Conservation (phyloP, 352 stramenopile species). For the Phytophthora fragariaefolia region DNA sequence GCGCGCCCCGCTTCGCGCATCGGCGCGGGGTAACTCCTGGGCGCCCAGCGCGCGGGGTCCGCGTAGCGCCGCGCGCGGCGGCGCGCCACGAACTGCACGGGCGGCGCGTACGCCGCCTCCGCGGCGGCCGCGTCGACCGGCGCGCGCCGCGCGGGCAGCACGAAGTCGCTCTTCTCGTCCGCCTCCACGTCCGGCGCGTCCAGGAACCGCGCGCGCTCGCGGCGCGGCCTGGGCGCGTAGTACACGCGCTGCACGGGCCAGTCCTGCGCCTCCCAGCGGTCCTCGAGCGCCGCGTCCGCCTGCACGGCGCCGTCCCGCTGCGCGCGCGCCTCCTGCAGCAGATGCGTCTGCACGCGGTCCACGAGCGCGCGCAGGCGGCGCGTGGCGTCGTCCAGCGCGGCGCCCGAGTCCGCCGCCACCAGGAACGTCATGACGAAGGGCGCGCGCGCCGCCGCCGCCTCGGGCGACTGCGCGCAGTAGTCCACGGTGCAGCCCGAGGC, state of each 20-base stretch:
- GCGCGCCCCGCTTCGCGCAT: slow-evolving; percentile 22
- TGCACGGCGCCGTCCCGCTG: too few relatives aligned
- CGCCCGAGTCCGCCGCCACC: slow-evolving; percentile 48
- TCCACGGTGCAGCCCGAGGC: slow-evolving; percentile 63
- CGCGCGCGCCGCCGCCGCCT: slow-evolving; percentile 45
- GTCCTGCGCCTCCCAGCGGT: slow-evolving; percentile 3
- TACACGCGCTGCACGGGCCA: slow-evolving; percentile 23
- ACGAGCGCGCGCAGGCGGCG: slow-evolving; percentile 51
- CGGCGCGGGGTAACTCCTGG: slow-evolving; percentile 17
- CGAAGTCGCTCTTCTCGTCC: slow-evolving; percentile 42
- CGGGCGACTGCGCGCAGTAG: slow-evolving; percentile 66
- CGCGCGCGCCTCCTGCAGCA: slow-evolving; percentile 53
- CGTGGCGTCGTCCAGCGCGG: slow-evolving; percentile 55
- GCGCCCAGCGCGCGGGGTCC: slow-evolving; percentile 25
- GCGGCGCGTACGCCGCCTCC: slow-evolving; percentile 18
- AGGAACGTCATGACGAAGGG: slow-evolving; percentile 69
- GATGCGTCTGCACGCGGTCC: slow-evolving; percentile 53
- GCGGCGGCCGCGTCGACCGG: background rate
- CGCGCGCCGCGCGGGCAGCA: background rate
- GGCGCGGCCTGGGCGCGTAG: slow-evolving; percentile 10
- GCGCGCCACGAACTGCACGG: slow-evolving; percentile 19
- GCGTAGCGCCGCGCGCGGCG: slow-evolving; percentile 28
- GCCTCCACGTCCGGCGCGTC: slow-evolving; percentile 22
- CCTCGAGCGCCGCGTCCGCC: background rate
- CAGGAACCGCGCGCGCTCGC: slow-evolving; percentile 29